These are phyloP conservation scores for Wallacemonas sp. DNA, from an alignment of 208 protist species.

Conservation along the genomic window DNA sequence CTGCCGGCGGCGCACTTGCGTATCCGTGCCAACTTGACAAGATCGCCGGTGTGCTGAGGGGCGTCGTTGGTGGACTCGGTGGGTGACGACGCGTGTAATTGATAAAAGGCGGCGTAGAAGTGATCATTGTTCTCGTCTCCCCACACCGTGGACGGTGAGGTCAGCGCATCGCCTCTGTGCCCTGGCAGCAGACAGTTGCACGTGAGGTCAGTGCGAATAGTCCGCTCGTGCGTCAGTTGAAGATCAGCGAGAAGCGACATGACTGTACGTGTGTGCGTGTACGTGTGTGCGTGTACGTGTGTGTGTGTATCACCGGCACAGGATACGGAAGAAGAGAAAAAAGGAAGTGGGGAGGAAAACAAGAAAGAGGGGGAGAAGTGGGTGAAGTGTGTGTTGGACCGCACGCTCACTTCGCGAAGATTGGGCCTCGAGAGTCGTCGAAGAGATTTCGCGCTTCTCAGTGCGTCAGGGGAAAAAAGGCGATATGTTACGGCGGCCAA, in stretches of 20 bases:
- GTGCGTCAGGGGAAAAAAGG: too few species aligned
- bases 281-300: not conserved
- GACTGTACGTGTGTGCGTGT: not conserved
- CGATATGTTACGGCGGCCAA: too few species aligned
- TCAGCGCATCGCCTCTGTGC: too few species aligned
- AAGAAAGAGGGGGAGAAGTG: constrained; percentile 15
- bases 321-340: constrained; percentile 22
- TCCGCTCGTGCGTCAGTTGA: not conserved
- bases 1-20: too few species aligned
- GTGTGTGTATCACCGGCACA: too few species aligned
- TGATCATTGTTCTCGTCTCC: not conserved
- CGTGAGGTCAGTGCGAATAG: constrained; percentile 24
- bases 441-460: too few species aligned
- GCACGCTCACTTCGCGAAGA: too few species aligned
- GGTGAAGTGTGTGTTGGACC: too few species aligned
- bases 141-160: not conserved
- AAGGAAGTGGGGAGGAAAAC: constrained; percentile 10
- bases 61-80: not conserved
- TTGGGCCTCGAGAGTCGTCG: too few species aligned
- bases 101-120: constrained; percentile 37
- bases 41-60: constrained; percentile 17
- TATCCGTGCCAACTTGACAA: constrained; percentile 6
- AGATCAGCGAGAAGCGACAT: not conserved
- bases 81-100: constrained; percentile 11
- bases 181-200: constrained; percentile 78